These are phyloP conservation scores for Pseudogymnoascus sp. DNA, from an alignment of 2,329 filamentous ascomycete genomes.

Conservation along the genomic window DNA sequence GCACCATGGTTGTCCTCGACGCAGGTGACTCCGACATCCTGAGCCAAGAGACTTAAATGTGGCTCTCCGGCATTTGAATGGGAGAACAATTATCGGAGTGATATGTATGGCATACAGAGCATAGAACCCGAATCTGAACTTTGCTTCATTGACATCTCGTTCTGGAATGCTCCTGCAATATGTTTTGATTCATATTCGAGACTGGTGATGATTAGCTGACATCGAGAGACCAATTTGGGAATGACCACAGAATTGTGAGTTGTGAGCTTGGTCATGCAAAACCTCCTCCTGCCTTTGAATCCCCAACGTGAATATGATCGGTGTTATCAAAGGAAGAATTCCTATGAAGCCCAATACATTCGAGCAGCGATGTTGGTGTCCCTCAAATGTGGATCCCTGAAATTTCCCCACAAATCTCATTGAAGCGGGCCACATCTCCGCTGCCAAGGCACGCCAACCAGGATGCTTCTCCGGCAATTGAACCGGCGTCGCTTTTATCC, in stretches of 20 bases:
- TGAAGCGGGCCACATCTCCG: neutral
- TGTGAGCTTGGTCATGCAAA: neutral
- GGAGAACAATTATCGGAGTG: neutral
- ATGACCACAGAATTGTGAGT: neutral
- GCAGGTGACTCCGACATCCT: conserved; percentile 98
- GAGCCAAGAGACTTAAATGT: conserved; percentile 53
- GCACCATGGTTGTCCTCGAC: conserved; percentile 94
- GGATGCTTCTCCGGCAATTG: neutral
- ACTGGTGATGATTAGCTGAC: neutral
- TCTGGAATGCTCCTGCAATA: neutral
- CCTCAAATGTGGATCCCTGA: neutral
- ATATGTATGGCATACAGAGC: neutral
- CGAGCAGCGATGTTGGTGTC: neutral
- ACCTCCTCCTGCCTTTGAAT: neutral
- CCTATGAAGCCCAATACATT: neutral
- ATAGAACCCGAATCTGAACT: neutral
- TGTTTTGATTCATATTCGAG: neutral
- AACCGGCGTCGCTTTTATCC: neutral
- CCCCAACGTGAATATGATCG: neutral
- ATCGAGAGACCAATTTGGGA: neutral
- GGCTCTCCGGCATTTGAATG: neutral
- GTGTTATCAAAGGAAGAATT: neutral
- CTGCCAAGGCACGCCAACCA: conserved; percentile 2
- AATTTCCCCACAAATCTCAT: neutral
- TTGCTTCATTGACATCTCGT: neutral